A percentile compares a stretch with the other conserved stretches of the same genome.
phyloP scores from a whole-genome alignment of 225 moss, liverwort and hornwort genomes.

The Sphagnum tenellum region DNA sequence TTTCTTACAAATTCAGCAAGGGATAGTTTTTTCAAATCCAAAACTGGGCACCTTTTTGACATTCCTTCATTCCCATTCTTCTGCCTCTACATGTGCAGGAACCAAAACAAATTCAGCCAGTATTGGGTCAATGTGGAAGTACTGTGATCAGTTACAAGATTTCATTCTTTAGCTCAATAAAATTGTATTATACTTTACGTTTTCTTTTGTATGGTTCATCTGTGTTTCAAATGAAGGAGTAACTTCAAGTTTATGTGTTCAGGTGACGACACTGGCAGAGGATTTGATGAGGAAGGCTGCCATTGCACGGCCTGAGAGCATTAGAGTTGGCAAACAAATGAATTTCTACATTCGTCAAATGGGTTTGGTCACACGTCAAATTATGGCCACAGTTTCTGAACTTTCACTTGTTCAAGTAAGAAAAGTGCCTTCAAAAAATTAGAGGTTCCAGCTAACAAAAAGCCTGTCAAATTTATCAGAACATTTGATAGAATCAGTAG shows the following conservation, averaged over 20 bases:
- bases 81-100: too few relatives aligned
- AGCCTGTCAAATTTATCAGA: not conserved
- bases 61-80: too few relatives aligned
- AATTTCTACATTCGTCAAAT: conserved; percentile 37
- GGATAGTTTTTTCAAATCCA: too few relatives aligned
- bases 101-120: too few relatives aligned
- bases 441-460: not conserved
- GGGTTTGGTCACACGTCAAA: conserved; percentile 36
- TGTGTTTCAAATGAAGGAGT: too few relatives aligned
- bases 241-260: not conserved
- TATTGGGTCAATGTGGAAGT: too few relatives aligned
- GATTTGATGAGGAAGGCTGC: conserved; percentile 43
- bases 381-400: conserved; percentile 75
- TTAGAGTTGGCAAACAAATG: conserved; percentile 25
- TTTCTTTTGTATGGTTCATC: too few relatives aligned
- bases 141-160: too few relatives aligned
- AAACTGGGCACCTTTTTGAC: too few relatives aligned
- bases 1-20: not conserved
- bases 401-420: conserved; percentile 68
- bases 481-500: not conserved
- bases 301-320: conserved; percentile 15
- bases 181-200: too few relatives aligned
- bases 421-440: too few relatives aligned
- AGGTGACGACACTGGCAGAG: conserved; percentile 49
- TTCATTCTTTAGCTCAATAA: too few relatives aligned